These are phyloP conservation scores for Neurospora africana DNA, from an alignment of 495 filamentous ascomycete genomes.

Conservation along the genomic window DNA sequence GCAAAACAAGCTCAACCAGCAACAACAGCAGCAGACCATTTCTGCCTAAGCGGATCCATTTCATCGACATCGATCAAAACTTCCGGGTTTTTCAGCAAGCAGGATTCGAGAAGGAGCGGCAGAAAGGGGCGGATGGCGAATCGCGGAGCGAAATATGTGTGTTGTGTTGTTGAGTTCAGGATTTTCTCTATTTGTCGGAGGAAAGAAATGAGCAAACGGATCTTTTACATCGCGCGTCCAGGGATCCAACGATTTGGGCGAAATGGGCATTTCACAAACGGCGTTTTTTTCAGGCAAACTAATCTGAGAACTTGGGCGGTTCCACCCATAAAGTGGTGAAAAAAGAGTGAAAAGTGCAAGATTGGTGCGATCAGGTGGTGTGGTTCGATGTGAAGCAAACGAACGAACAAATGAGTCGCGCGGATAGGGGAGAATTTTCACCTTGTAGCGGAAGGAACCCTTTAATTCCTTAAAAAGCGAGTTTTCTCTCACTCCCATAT, in stretches of 20 bases:
- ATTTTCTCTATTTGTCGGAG: background rate
- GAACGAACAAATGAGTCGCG: background rate
- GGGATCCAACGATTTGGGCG: background rate
- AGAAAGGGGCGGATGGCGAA: background rate
- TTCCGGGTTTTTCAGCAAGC: background rate
- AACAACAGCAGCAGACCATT: background rate
- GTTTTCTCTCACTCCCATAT: background rate
- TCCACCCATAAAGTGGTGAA: background rate
- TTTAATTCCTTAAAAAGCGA: background rate
- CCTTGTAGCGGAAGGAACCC: background rate
- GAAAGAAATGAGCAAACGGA: background rate
- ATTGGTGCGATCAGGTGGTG: background rate
- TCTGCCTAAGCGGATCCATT: background rate
- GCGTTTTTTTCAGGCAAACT: background rate
- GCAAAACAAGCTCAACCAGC: slow-evolving; percentile 17
- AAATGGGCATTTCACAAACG: background rate
- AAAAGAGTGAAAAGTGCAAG: background rate
- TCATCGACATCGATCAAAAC: background rate
- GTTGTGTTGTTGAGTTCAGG: background rate
- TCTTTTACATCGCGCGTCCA: background rate
- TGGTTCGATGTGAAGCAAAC: background rate
- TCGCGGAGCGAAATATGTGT: background rate
- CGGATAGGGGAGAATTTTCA: background rate
- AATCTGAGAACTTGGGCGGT: background rate
- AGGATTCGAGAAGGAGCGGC: background rate